phyloP scores from a whole-genome alignment of 1,284 basidiomycete genomes.

The Tylopilus orsonianus region DNA sequence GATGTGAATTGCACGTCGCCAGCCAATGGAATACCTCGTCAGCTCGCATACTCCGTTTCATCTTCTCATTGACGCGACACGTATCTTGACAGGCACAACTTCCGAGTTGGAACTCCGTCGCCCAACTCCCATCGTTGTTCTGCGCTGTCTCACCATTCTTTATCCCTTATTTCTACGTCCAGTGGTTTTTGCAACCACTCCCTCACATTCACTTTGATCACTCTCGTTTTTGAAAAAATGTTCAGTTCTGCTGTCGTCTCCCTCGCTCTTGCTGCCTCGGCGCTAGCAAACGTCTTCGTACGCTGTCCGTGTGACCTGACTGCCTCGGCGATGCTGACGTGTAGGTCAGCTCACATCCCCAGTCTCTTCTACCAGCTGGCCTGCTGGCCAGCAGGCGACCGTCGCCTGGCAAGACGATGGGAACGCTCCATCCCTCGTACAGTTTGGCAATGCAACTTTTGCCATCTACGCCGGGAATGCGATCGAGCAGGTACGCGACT shows the following conservation, averaged over 20 bases:
- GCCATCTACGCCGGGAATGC: constrained; percentile 71
- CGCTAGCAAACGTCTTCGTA: constrained; percentile 60
- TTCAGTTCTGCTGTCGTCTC: constrained; percentile 49
- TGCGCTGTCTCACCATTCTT: neutral
- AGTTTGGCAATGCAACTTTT: constrained; percentile 62
- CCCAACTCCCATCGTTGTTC: neutral
- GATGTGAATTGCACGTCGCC: constrained; percentile 1
- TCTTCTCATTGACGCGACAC: neutral
- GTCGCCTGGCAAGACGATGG: constrained; percentile 74
- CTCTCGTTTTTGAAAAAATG: constrained; percentile 41
- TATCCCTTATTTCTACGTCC: neutral
- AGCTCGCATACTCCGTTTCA: too few relatives aligned
- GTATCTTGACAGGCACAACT: neutral
- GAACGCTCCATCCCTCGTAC: constrained; percentile 48
- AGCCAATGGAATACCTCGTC: neutral
- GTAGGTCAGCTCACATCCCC: constrained; percentile 58
- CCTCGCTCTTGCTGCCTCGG: constrained; percentile 54
- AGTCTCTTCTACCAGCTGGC: constrained; percentile 48
- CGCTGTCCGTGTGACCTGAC: constrained; percentile 28
- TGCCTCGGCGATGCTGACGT: constrained; percentile 2
- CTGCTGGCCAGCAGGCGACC: constrained; percentile 58
- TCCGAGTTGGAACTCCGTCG: constrained; percentile 36
- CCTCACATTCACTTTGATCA: constrained; percentile 25
- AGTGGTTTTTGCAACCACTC: constrained; percentile 6
- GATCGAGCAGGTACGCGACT: constrained; percentile 51